Evolutionary conservation across 2,329 filamentous ascomycete species (phyloP).

Genomic region (Pseudocercospora fijiensis): DNA sequence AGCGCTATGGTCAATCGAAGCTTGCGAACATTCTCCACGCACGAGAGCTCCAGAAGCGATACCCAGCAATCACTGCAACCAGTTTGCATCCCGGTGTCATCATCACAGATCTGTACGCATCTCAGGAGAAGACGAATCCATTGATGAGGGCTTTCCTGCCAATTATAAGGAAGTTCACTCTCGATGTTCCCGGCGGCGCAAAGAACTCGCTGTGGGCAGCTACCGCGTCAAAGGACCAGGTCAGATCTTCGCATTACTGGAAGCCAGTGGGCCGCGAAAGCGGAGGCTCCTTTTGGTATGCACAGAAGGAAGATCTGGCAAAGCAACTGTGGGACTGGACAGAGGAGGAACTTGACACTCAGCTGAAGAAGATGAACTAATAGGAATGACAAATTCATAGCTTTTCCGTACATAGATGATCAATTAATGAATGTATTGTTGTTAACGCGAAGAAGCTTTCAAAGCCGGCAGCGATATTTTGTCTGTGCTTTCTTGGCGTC

Average conservation of each 20-base stretch:
- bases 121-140: conserved; percentile 18
- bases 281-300: conserved; percentile 27
- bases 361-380: conserved; percentile 24
- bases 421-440: not conserved
- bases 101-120: conserved; percentile 55
- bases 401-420: not conserved
- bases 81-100: conserved; percentile 65
- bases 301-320: conserved; percentile 30
- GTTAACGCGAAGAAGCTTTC: not conserved
- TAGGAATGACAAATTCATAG: not conserved
- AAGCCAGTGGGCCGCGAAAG: conserved; percentile 28
- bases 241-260: conserved; percentile 27
- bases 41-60: conserved; percentile 57
- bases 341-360: conserved; percentile 28
- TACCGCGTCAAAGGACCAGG: conserved; percentile 25
- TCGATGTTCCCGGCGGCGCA: conserved; percentile 29
- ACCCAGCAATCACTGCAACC: conserved; percentile 62
- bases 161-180: conserved; percentile 17
- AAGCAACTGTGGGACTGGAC: conserved; percentile 45
- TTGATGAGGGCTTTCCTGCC: conserved; percentile 14
- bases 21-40: conserved; percentile 61
- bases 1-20: conserved; percentile 63
- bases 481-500: not conserved
- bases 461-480: not conserved
- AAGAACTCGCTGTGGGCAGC: conserved; percentile 35